Base-by-base conservation (phyloP, 108 stramenopile species). In the Conticribra weissflogii region DNA sequence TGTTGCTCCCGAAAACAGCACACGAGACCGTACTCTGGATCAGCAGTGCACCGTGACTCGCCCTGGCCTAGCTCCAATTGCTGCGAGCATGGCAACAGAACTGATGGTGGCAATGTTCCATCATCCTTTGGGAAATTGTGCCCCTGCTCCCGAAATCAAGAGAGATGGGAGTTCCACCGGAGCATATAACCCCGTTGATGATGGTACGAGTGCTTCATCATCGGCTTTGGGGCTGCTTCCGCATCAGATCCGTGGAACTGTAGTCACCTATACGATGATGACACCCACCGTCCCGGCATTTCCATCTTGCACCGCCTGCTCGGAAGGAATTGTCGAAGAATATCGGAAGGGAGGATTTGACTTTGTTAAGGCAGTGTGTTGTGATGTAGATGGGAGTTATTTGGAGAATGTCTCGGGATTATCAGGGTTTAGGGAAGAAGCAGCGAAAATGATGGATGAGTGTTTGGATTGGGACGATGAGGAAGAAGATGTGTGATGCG, bases 41-140 rank as follows among this genome's bases (percentile, higher is more conserved):
- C 97, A 99, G 74, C 98, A 99, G 79, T 99, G 99, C 75, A 99
- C 99, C 4, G 96, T 97, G 16, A 98, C 99, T 48, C 81, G 99
- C 34, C 99, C 99, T 14, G 99, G 99, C 5, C 83, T 99, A 34
- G 97, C 98, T 2, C 96, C 95, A 14, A 95, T 98, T 66, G 99
- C 99, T 3, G 83, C 92, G 29, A 86, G 90, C 33, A 91, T 97
- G 86, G 94, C 96, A 14, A 98, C 94, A 2, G 99, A 99, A 71
- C 64, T 99, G 55, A 76, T 94, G 85, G 95, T 99, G 18, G 83
- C 89, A 3, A 68, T 98, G 62, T 81, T 97, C 75, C 98, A 99
- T 66, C 97, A 98, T 71, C 87, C 95, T 1, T 41, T 68, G 45
- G 67, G 86, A 27, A 74, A 87, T 24, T 54, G 64, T 27, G 93